Conservation (phyloP, 2,329 filamentous ascomycete species). For the Nemania sp. region DNA sequence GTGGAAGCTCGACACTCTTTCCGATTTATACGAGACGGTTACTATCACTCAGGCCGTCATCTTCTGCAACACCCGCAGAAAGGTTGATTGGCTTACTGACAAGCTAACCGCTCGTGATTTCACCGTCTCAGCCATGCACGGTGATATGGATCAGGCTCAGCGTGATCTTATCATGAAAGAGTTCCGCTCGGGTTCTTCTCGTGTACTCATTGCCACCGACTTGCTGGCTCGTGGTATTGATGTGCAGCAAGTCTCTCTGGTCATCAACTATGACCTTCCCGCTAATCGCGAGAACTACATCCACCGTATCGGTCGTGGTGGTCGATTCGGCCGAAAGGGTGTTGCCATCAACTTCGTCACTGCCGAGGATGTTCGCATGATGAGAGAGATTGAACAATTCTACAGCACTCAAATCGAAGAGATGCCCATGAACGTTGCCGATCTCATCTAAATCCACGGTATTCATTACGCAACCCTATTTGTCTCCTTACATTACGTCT, state of each 20-base stretch:
- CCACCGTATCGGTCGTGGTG: constrained; percentile 98
- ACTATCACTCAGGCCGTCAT: constrained; percentile 99
- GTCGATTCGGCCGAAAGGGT: constrained; percentile 99
- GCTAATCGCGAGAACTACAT: constrained; percentile 99
- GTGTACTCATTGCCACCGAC: constrained; percentile 98
- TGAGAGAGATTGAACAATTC: constrained; percentile 99
- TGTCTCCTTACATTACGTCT: constrained; percentile 33
- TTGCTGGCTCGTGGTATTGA: constrained; percentile 99
- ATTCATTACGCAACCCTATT: constrained; percentile 28
- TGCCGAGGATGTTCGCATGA: constrained; percentile 98
- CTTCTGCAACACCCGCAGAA: constrained; percentile 99
- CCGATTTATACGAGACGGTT: constrained; percentile 97
- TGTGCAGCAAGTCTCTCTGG: constrained; percentile 98
- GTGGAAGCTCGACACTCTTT: constrained; percentile 99
- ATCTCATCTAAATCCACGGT: constrained; percentile 65
- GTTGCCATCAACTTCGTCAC: constrained; percentile 99
- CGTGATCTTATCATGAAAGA: constrained; percentile 99
- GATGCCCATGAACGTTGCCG: constrained; percentile 95
- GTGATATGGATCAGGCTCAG: constrained; percentile 97
- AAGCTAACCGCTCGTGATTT: constrained; percentile 99
- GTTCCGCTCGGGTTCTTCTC: constrained; percentile 97
- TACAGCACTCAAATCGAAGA: constrained; percentile 99
- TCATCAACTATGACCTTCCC: constrained; percentile 99
- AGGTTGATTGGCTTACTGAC: constrained; percentile 99
- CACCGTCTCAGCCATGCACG: constrained; percentile 99